Evolutionary conservation across 345 rosid species (phyloP).

Genomic region (Heritiera fomes): DNA sequence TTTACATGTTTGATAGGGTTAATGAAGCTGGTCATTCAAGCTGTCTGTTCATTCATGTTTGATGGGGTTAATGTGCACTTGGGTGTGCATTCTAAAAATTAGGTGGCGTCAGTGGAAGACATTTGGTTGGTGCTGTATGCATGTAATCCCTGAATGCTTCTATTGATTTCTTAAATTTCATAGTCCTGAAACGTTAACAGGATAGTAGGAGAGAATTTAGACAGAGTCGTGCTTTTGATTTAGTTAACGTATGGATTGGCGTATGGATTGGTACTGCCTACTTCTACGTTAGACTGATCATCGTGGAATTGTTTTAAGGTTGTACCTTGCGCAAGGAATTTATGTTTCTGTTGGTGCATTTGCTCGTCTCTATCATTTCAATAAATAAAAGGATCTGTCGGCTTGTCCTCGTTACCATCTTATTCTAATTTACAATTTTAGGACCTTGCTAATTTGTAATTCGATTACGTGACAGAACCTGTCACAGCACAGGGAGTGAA

Average conservation of each 20-base stretch:
- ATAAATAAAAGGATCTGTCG: conserved; percentile 29
- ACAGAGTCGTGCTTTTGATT: conserved; percentile 35
- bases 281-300: conserved; percentile 18
- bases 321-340: conserved; percentile 23
- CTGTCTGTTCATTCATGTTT: conserved; percentile 4
- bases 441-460: not conserved
- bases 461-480: not conserved
- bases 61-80: conserved; percentile 27
- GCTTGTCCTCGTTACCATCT: no score
- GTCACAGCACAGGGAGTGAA: not conserved
- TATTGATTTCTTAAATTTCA: conserved; percentile 33
- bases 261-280: conserved; percentile 30
- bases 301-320: conserved; percentile 29
- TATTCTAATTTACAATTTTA: not conserved
- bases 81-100: conserved; percentile 24
- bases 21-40: conserved; percentile 21
- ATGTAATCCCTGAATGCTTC: conserved; percentile 36
- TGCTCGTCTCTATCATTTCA: not conserved
- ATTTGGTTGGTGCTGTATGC: conserved; percentile 37
- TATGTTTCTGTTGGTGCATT: not conserved
- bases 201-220: conserved; percentile 33
- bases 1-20: conserved; percentile 29
- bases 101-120: conserved; percentile 34
- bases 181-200: conserved; percentile 39
- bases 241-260: conserved; percentile 28